Base-by-base conservation (phyloP, 495 filamentous ascomycete genomes). In the Penicillium coffeae region DNA sequence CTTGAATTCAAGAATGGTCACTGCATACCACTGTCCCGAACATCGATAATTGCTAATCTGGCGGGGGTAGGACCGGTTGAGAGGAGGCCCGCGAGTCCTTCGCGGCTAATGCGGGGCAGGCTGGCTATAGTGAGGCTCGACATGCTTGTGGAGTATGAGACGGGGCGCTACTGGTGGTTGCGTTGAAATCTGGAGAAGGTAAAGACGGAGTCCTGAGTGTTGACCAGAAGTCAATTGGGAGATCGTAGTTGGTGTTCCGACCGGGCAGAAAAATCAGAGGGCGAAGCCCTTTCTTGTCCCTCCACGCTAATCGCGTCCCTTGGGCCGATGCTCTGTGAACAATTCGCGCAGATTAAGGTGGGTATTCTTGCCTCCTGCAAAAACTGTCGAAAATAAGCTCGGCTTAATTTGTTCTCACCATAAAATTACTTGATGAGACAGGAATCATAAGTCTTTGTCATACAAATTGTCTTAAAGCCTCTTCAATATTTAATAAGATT, bases 31-130 rank as follows among this genome's bases (percentile, higher is more conserved):
- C 81, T 82, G 68, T 93, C 92, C 51, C 92, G 85, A 34, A 97
- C 92, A 65, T 97, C 92, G 46, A 97, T 78, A 44, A 96, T 77
- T 25, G 87, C 87, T 40, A 95, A 63, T 38, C 71, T 72, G 47
- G 48, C 56, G 45, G 71, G 55, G 35, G 62, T 50, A 48, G 54
- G 53, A 15, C 59, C 56, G 25, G 66, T 58, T 45, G 64, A 65
- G 19, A 74, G 67, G 14, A 76, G 55, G 25, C 64, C 66, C n/a
- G 84, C 80, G 27, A 91, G 80, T 37, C 76, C 66, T 32, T 81
- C 68, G 21, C 83, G 77, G 22, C 75, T 77, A 56, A 91, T 81
- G 65, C 82, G 83, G 42, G 79, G 73, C 49, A 91, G 77, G 25
- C 65, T 78, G 42, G 76, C 72, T 42, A 88, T 75, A 1, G 77